phyloP scores from a whole-genome alignment of 176 grass and related monocot genomes.

The Melocanna baccifera region DNA sequence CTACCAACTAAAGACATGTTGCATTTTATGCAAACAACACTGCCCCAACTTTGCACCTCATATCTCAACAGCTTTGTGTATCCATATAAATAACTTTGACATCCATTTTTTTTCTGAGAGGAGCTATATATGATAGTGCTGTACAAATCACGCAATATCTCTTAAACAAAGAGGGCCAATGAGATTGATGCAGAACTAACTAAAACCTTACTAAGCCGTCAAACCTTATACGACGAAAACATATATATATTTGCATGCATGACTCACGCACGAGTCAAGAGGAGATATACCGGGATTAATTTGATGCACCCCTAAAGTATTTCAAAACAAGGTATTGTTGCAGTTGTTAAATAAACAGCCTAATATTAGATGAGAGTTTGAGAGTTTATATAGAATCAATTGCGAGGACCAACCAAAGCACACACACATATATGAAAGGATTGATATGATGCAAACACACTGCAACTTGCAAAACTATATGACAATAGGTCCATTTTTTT shows the following conservation, averaged over 20 bases:
- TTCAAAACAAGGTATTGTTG: neutral
- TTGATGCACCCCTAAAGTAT: neutral
- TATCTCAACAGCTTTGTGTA: constrained; percentile 45
- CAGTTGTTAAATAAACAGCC: neutral
- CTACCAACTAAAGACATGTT: constrained; percentile 44
- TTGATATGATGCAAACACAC: neutral
- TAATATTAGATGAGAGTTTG: neutral
- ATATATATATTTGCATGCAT: neutral
- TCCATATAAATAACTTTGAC: neutral
- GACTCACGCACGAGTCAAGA: constrained; percentile 23
- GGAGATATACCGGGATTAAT: neutral
- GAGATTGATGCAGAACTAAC: neutral
- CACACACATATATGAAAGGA: neutral
- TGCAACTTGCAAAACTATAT: constrained; percentile 2
- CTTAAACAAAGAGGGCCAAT: constrained; percentile 34
- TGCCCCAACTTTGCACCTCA: constrained; percentile 40
- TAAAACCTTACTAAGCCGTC: neutral
- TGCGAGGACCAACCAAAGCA: neutral
- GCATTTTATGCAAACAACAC: constrained; percentile 39
- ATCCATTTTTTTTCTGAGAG: neutral
- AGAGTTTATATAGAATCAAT: neutral
- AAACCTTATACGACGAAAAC: neutral
- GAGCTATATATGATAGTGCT: neutral
- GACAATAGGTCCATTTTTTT: neutral
- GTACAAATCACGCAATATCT: constrained; percentile 43